phyloP scores from a whole-genome alignment of 805 yeast genomes.

The baker's yeast (Saccharomyces cerevisiae) region DNA sequence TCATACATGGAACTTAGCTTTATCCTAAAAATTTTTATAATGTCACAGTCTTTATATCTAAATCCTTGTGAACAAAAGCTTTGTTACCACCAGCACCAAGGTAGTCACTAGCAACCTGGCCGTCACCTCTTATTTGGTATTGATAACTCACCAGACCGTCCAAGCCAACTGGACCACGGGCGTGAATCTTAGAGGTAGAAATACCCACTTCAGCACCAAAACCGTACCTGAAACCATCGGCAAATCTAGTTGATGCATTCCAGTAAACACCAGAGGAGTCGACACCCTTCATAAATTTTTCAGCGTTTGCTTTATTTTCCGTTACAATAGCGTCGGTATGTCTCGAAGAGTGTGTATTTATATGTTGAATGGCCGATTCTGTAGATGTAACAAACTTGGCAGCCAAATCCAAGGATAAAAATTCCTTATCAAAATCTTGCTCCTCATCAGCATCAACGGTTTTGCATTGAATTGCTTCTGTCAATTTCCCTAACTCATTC shows the following conservation, averaged over 20 bases:
- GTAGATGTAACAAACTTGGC: slow-evolving; percentile 53
- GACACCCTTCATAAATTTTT: slow-evolving; percentile 68
- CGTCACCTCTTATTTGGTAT: slow-evolving; percentile 84
- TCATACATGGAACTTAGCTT: background rate
- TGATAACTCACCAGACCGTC: slow-evolving; percentile 96
- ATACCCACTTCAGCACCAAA: slow-evolving; percentile 99
- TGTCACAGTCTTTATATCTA: slow-evolving; percentile 33
- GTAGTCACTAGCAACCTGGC: slow-evolving; percentile 89
- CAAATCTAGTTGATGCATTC: slow-evolving; percentile 95
- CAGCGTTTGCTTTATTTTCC: slow-evolving; percentile 60
- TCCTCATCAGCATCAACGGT: slow-evolving; percentile 39
- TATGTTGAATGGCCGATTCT: slow-evolving; percentile 72
- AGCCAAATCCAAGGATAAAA: slow-evolving; percentile 74
- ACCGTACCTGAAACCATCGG: slow-evolving; percentile 97
- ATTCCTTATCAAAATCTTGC: slow-evolving; percentile 72
- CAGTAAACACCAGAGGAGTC: slow-evolving; percentile 97
- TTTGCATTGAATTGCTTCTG: slow-evolving; percentile 15
- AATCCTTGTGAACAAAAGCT: slow-evolving; percentile 65
- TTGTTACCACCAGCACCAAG: slow-evolving; percentile 85
- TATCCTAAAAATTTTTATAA: slow-evolving; percentile 11
- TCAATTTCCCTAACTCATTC: slow-evolving; percentile 7
- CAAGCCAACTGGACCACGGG: slow-evolving; percentile 96
- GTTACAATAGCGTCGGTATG: slow-evolving; percentile 94
- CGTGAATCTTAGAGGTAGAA: slow-evolving; percentile 92
- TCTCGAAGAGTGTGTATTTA: slow-evolving; percentile 85